Base-by-base conservation (phyloP, 495 filamentous ascomycete genomes). In the Pyrenula massariospora region DNA sequence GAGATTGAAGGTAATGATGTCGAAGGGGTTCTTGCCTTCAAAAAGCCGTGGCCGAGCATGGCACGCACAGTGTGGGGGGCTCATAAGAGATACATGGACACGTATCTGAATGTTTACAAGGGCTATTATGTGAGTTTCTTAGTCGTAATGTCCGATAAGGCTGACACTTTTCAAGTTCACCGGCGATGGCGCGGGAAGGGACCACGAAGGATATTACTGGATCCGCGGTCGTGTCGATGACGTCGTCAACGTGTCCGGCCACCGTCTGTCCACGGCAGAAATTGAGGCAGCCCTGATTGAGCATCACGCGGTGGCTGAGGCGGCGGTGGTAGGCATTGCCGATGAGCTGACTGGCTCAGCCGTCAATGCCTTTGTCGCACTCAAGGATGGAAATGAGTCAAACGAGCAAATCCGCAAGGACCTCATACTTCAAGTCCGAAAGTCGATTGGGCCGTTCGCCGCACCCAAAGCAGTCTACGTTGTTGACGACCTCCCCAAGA, bases 201-300 rank as follows among this genome's bases (percentile, higher is more conserved):
- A 99, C 69, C 89, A 96, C 72, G 94, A 99, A 61, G 93, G 93
- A 54, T 97, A 97, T 77, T 97, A 97, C 81, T 97, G 94, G 94
- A 97, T 99, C 71, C 91, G 94, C 57, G 94, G 93, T 52, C 89
- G 93, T 74, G 93, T 97, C 24, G 93, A 99, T 66, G 93, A 99
- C 63, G 93, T 97, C 56, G 92, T 99, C 66, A 99, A 97, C 68
- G 93, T 99, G 53, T 91, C 85, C 58, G 93, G 93, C 25, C 94
- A 99, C 68, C 84, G 93, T 68, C 78, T 99, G 50, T 96, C 92
- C 12, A 99, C 94, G 19, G 93, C 93, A 50, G 93, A 98, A 71
- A 97, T 98, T 59, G 93, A 98, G 72, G 93, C 93, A 25, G 93
- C 93, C 20, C 80, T 98, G 47, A 83, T 98, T 59, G 93, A 97